Conservation (phyloP, 805 yeast species). For the Candida arabinofermentans region DNA sequence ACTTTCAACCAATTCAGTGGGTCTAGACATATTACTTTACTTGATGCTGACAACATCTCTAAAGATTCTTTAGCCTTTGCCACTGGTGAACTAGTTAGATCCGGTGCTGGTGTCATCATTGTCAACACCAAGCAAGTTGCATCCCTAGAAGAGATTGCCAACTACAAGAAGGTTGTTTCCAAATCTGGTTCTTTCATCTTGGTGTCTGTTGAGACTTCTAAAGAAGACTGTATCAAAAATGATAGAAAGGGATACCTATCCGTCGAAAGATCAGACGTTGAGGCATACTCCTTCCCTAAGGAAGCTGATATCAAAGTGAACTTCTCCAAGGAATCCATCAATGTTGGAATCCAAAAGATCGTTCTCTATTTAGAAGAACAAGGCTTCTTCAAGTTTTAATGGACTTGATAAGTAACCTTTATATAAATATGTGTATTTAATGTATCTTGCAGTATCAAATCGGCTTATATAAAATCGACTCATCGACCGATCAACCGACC, state of each 20-base stretch:
- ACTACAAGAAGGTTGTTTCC: slow-evolving; percentile 40
- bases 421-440: neutral
- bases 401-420: slow-evolving; percentile 28
- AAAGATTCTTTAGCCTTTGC: slow-evolving; percentile 51
- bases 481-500: slow-evolving; percentile 14
- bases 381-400: slow-evolving; percentile 64
- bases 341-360: slow-evolving; percentile 70
- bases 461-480: slow-evolving; percentile 1
- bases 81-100: slow-evolving; percentile 70
- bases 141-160: slow-evolving; percentile 38
- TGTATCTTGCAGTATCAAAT: no score
- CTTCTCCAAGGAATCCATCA: slow-evolving; percentile 50
- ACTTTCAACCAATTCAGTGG: slow-evolving; percentile 87
- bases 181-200: slow-evolving; percentile 48
- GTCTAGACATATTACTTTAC: slow-evolving; percentile 70
- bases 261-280: slow-evolving; percentile 43
- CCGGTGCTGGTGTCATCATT: slow-evolving; percentile 90
- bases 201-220: slow-evolving; percentile 48
- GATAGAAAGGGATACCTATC: slow-evolving; percentile 49
- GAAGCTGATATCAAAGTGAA: slow-evolving; percentile 58
- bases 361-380: slow-evolving; percentile 72
- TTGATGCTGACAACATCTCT: slow-evolving; percentile 33
- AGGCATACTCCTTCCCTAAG: slow-evolving; percentile 43
- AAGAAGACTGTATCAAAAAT: slow-evolving; percentile 40
- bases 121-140: slow-evolving; percentile 45